These are phyloP conservation scores for Alternaria postmessia DNA, from an alignment of 2,329 filamentous ascomycete species.

Conservation along the genomic window DNA sequence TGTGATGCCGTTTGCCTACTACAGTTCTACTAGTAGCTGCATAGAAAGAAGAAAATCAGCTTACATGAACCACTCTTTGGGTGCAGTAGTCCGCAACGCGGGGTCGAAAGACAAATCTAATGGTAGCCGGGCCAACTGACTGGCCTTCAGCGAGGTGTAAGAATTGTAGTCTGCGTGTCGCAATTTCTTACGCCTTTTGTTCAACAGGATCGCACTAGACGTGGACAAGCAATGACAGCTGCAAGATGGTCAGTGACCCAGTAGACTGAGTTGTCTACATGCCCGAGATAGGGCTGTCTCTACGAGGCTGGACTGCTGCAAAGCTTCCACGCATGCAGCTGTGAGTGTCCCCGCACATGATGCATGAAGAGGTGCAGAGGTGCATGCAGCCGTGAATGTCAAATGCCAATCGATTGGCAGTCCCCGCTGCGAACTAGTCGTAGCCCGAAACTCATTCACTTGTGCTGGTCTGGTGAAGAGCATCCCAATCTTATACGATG, in stretches of 20 bases:
- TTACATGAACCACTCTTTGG: neutral
- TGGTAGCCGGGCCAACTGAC: constrained; percentile 1
- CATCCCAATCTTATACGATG: neutral
- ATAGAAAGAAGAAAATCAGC: neutral
- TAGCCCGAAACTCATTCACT: neutral
- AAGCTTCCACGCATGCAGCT: neutral
- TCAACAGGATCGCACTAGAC: neutral
- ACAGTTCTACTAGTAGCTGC: neutral
- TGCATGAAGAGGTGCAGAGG: constrained; percentile 3
- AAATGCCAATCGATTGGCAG: neutral
- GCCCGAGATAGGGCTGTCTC: neutral
- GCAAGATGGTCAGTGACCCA: neutral
- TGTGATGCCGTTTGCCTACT: constrained; percentile 1
- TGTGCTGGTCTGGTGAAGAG: neutral
- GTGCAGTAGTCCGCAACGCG: neutral
- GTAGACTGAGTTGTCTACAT: neutral
- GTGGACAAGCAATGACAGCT: neutral
- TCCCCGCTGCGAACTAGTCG: constrained; percentile 2
- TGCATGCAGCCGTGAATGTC: neutral
- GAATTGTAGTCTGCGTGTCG: neutral
- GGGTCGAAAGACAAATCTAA: neutral
- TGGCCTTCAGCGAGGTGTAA: neutral
- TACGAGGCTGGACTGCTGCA: neutral
- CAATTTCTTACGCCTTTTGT: neutral
- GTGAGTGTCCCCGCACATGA: neutral